A percentile compares a stretch with the other conserved stretches of the same genome.
Evolutionary conservation across 805 yeast genomes (phyloP).

Genomic region (Ogataea chonburiensis): DNA sequence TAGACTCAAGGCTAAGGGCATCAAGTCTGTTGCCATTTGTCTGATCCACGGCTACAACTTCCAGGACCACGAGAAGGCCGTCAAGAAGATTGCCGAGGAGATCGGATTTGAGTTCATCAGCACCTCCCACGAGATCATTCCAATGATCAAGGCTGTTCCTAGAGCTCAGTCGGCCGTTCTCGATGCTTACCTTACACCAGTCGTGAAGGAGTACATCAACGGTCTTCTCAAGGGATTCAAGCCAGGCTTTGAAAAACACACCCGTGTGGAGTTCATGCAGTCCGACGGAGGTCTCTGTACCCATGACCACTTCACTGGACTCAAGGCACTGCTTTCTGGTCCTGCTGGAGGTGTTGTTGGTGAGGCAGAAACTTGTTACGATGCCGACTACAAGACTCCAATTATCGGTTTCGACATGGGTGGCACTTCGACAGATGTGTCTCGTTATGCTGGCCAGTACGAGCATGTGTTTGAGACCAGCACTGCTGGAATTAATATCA

Average conservation of each 20-base stretch:
- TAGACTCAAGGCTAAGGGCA: constrained; percentile 27
- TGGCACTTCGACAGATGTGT: constrained; percentile 40
- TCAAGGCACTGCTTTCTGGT: constrained; percentile 53
- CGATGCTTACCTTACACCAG: constrained; percentile 46
- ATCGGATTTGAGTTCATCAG: constrained; percentile 51
- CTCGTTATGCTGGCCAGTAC: constrained; percentile 32
- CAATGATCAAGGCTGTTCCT: constrained; percentile 39
- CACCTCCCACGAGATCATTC: constrained; percentile 37
- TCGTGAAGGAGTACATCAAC: constrained; percentile 38
- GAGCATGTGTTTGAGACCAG: constrained; percentile 34
- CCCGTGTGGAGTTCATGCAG: constrained; percentile 54
- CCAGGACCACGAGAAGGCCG: constrained; percentile 38
- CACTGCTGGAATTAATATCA: constrained; percentile 37
- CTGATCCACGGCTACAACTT: constrained; percentile 38
- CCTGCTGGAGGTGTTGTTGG: constrained; percentile 68
- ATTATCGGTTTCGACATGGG: constrained; percentile 40
- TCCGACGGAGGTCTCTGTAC: constrained; percentile 58
- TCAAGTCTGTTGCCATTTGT: constrained; percentile 37
- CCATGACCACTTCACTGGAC: constrained; percentile 51
- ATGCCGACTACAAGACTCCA: constrained; percentile 25
- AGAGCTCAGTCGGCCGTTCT: constrained; percentile 43
- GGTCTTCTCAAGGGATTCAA: constrained; percentile 37
- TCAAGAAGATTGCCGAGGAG: constrained; percentile 35
- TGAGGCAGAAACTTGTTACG: constrained; percentile 52
- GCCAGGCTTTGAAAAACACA: constrained; percentile 32